Evolutionary conservation across 495 filamentous ascomycete species (phyloP).

Genomic region (Peziza echinospora): DNA sequence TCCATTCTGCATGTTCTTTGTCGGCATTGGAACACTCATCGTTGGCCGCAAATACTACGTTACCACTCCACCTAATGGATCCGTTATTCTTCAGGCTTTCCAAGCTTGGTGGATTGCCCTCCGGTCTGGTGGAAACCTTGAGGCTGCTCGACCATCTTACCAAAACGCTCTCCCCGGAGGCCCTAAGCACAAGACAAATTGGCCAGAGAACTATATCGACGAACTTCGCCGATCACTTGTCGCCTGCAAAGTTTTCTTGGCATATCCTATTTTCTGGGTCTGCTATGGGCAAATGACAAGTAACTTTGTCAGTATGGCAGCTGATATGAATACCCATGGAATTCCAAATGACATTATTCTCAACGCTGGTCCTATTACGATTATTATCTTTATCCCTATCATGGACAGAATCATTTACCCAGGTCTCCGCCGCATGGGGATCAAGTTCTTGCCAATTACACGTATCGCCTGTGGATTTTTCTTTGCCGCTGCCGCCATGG

Average conservation of each 20-base stretch:
- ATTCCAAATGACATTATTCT: conserved; percentile 56
- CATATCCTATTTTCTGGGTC: conserved; percentile 39
- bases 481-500: conserved; percentile 39
- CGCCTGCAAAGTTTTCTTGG: conserved; percentile 29
- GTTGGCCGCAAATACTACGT: conserved; percentile 36
- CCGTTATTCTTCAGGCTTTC: conserved; percentile 39
- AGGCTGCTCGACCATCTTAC: conserved; percentile 39
- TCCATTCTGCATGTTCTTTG: conserved; percentile 36
- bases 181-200: conserved; percentile 24
- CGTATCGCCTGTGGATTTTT: conserved; percentile 55
- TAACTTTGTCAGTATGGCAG: conserved; percentile 35
- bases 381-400: conserved; percentile 51
- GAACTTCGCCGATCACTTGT: conserved; percentile 42
- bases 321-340: conserved; percentile 42
- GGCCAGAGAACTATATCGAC: conserved; percentile 38
- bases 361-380: conserved; percentile 55
- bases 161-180: conserved; percentile 25
- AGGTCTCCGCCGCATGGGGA: conserved; percentile 35
- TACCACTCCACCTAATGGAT: conserved; percentile 40
- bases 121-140: conserved; percentile 28
- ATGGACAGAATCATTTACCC: conserved; percentile 50
- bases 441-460: conserved; percentile 48
- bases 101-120: conserved; percentile 38
- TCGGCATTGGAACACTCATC: conserved; percentile 31
- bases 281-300: conserved; percentile 33